Evolutionary conservation across 139 green algal species (phyloP).

Genomic region (Zygnema circumcarinatum): DNA sequence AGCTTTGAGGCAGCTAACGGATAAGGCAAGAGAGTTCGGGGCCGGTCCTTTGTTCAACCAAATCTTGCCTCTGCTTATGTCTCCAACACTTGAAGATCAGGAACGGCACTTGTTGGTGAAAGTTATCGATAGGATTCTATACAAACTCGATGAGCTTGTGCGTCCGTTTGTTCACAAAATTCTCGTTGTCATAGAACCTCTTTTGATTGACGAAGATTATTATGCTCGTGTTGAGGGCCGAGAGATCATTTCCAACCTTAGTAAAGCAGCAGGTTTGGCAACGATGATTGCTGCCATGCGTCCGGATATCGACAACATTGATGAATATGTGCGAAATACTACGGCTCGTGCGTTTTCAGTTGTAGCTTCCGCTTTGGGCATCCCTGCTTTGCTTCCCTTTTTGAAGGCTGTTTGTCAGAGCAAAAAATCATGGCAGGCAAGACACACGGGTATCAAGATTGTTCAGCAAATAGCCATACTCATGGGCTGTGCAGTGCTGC

Average conservation of each 20-base stretch:
- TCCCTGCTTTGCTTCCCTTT: conserved; percentile 96
- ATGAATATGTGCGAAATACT: conserved; percentile 98
- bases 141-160: conserved; percentile 98
- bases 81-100: conserved; percentile 97
- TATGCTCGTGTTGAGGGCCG: conserved; percentile 96
- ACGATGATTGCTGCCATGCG: conserved; percentile 99
- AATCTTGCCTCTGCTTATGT: conserved; percentile 98
- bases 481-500: conserved; percentile 90
- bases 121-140: conserved; percentile 91
- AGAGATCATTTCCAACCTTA: conserved; percentile 99
- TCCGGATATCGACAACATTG: conserved; percentile 98
- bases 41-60: conserved; percentile 96
- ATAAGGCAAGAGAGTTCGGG: conserved; percentile 96
- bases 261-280: conserved; percentile 85
- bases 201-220: conserved; percentile 99
- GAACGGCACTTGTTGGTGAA: conserved; percentile 97
- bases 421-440: conserved; percentile 96
- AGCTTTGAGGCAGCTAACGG: conserved; percentile 93
- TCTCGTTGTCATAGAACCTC: conserved; percentile 98
- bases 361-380: conserved; percentile 92
- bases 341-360: conserved; percentile 91
- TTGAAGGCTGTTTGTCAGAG: conserved; percentile 96
- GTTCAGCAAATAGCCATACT: conserved; percentile 99
- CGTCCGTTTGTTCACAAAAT: conserved; percentile 99
- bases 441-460: conserved; percentile 99